Percentiles rank a stretch among this genome's conserved stretches.
Evolutionary conservation across 352 stramenopile species (phyloP).

Genomic region (Pilasporangium apinafurcum): DNA sequence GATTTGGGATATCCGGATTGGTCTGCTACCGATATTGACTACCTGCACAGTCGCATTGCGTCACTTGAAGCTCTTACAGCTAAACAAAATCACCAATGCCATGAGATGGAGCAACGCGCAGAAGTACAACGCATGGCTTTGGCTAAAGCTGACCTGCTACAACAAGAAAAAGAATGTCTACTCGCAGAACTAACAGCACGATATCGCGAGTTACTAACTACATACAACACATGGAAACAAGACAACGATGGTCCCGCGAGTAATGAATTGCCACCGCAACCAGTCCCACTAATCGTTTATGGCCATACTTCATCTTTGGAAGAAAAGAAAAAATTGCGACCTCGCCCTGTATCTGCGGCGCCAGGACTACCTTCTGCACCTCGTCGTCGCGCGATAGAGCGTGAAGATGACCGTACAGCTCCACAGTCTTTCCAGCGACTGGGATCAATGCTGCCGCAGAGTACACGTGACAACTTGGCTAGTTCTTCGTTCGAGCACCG

Average conservation of each 20-base stretch:
- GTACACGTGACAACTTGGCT: too few relatives aligned
- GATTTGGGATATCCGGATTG: conserved; percentile 42
- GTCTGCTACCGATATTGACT: conserved; percentile 40
- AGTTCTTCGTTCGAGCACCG: too few relatives aligned
- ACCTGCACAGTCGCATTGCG: conserved; percentile 17
- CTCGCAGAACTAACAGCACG: conserved; percentile 40
- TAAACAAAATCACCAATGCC: conserved; percentile 11
- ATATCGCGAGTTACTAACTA: conserved; percentile 25
- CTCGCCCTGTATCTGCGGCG: conserved; percentile 16
- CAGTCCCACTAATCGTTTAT: conserved; percentile 42
- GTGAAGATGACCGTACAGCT: conserved; percentile 4
- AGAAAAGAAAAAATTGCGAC: conserved; percentile 22
- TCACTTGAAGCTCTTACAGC: conserved; percentile 9
- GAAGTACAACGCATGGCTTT: conserved; percentile 28
- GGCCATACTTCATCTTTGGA: conserved; percentile 36
- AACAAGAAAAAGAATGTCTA: conserved; percentile 54
- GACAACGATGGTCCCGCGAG: too few relatives aligned
- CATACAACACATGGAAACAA: conserved; percentile 7
- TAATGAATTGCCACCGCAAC: too few relatives aligned
- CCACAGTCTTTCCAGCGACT: too few relatives aligned
- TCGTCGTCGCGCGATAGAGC: conserved; percentile 1
- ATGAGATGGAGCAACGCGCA: conserved; percentile 2
- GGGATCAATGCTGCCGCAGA: too few relatives aligned
- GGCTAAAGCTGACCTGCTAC: conserved; percentile 25
- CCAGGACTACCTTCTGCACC: conserved; percentile 5